A percentile compares a stretch with the other conserved stretches of the same genome.
Evolutionary conservation across 192 early-diverging fungal species (phyloP).

Genomic region (Entomortierella chlamydospora): DNA sequence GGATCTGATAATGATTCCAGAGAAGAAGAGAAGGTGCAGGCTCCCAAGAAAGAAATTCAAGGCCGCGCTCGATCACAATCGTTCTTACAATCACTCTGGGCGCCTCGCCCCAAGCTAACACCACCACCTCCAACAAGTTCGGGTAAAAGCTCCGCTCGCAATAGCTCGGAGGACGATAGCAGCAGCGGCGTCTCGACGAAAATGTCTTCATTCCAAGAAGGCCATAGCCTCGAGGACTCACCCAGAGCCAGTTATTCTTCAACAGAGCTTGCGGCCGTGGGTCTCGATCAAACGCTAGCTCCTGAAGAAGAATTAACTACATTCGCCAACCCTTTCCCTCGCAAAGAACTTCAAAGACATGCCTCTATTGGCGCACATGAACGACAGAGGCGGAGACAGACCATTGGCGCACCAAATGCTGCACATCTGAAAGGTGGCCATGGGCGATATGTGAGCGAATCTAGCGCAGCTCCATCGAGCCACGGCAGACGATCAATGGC

Average conservation of each 20-base stretch:
- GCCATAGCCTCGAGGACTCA: conserved; percentile 32
- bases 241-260: conserved; percentile 40
- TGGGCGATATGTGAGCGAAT: conserved; percentile 41
- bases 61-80: conserved; percentile 35
- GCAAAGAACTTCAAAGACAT: conserved; percentile 40
- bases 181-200: conserved; percentile 12
- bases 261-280: conserved; percentile 16
- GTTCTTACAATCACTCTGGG: conserved; percentile 17
- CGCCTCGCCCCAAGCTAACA: conserved; percentile 9
- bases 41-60: not conserved
- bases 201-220: conserved; percentile 38
- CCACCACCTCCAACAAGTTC: conserved; percentile 1
- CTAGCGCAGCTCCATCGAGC: conserved; percentile 3
- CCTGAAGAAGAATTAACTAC: conserved; percentile 44
- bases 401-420: conserved; percentile 15
- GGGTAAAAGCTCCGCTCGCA: conserved; percentile 19
- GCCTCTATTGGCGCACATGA: conserved; percentile 17
- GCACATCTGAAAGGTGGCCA: conserved; percentile 11
- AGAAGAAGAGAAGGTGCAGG: conserved; percentile 12
- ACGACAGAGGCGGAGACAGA: conserved; percentile 40
- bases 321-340: conserved; percentile 36
- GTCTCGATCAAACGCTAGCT: conserved; percentile 3
- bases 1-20: conserved; percentile 20
- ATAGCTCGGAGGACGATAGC: conserved; percentile 42
- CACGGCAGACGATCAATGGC: conserved; percentile 13